Percentiles rank a stretch among this genome's conserved stretches.
Evolutionary conservation across 2,329 filamentous ascomycete species (phyloP).

Genomic region (Leptographium flavum): DNA sequence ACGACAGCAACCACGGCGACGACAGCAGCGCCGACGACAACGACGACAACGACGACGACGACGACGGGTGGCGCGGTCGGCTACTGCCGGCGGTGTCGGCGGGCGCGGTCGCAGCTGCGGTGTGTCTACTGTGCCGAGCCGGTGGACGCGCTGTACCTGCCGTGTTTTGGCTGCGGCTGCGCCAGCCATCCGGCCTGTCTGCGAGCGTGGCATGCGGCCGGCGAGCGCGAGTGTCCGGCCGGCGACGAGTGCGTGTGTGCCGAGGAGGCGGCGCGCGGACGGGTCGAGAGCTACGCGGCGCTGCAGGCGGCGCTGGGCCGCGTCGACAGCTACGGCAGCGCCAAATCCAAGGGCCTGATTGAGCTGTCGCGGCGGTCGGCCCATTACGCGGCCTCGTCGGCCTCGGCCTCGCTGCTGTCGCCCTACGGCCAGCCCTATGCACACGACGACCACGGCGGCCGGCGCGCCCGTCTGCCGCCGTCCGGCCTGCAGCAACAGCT

Average conservation of each 20-base stretch:
- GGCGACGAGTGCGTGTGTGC: constrained; percentile 52
- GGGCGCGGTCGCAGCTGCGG: constrained; percentile 39
- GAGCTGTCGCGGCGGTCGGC: constrained; percentile 11
- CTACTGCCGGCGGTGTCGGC: constrained; percentile 35
- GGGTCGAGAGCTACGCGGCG: constrained; percentile 48
- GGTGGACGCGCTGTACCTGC: constrained; percentile 42
- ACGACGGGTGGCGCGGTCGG: constrained; percentile 25
- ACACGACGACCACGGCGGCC: neutral
- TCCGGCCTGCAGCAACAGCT: neutral
- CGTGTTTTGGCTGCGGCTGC: constrained; percentile 50
- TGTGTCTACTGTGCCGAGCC: constrained; percentile 51
- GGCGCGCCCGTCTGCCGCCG: neutral
- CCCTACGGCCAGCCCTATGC: constrained; percentile 6
- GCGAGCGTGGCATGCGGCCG: constrained; percentile 41
- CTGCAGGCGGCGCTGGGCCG: constrained; percentile 27
- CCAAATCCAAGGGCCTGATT: constrained; percentile 6
- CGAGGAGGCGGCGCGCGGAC: constrained; percentile 38
- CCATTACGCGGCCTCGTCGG: constrained; percentile 8
- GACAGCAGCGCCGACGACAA: constrained; percentile 19
- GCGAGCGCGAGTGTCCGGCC: constrained; percentile 43
- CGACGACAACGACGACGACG: constrained; percentile 22
- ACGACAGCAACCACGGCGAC: constrained; percentile 17
- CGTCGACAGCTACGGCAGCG: no score
- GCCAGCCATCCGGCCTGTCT: constrained; percentile 45
- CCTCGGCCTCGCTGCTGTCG: constrained; percentile 6